Base-by-base conservation (phyloP, 2,329 filamentous ascomycete genomes). In the Zymoseptoria passerinii region DNA sequence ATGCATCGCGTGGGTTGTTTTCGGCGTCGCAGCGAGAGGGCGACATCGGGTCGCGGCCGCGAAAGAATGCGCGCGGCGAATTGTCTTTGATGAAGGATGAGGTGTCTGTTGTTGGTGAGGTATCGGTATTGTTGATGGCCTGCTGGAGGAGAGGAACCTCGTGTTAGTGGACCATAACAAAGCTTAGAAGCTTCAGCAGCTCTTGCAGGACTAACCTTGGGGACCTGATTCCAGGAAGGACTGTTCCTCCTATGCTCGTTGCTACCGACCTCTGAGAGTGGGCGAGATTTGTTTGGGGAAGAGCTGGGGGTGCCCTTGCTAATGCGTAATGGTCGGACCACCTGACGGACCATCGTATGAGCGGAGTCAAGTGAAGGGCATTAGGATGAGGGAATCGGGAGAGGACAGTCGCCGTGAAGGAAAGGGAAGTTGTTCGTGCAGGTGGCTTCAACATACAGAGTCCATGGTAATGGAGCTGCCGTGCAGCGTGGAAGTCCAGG, bases 11-110 rank as follows among this genome's bases (percentile, higher is more conserved):
- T 84, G 58, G 80, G 73, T 68, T 66, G 75, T 95, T 96, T 75
- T 96, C 92, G 55, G 57, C 56, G 62, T 80, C 81, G 63, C 82
- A 83, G 68, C 79, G 81, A 73, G 78, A 83, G 66, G 82, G 84
- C 68, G 84, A 89, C 76, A 77, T 87, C 73, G 65, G 83, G 77
- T 85, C 84, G 67, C 85, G 82, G 66, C 81, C 82, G 70, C 95
- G 90, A 94, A 94, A 97, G 77, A 96, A 96, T 58, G 90, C 79
- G 64, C 89, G 89, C 55, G 92, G 90, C 50, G 92, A 95, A 4
- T 63, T 58, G 6, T 55, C 48, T 52, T 86, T 81, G 62, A 81
- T 77, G 63, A 78, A 72, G 57, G 86, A 81, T 53, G 77, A 72
- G 52, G 53, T 61, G 29, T 64, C 62, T 53, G 76, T 78, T 65